phyloP scores from a whole-genome alignment of 1,139 yeast species.

The Saccharomyces hybrid region DNA sequence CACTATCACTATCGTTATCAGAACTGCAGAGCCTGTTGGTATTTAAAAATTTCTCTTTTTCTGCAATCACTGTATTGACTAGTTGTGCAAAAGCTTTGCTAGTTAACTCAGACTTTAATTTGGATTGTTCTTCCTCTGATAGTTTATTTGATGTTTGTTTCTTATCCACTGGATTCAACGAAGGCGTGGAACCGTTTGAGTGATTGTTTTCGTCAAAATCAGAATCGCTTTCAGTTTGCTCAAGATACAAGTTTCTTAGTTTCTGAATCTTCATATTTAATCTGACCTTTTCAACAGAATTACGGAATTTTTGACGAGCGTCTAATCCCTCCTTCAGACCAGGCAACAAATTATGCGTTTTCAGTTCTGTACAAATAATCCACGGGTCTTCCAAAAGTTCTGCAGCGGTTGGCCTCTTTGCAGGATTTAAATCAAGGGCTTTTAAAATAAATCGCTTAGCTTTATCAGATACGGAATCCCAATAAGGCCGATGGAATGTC shows the following conservation, averaged over 20 bases:
- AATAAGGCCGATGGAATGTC: slow-evolving; percentile 77
- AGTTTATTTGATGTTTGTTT: slow-evolving; percentile 13
- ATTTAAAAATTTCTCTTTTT: slow-evolving; percentile 49
- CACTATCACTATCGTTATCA: not conserved
- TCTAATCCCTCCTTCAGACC: slow-evolving; percentile 63
- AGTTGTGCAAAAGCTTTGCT: slow-evolving; percentile 59
- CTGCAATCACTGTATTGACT: slow-evolving; percentile 61
- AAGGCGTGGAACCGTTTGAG: slow-evolving; percentile 7
- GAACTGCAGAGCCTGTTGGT: not conserved
- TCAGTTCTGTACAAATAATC: slow-evolving; percentile 46
- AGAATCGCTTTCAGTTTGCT: slow-evolving; percentile 41
- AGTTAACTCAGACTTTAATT: slow-evolving; percentile 31
- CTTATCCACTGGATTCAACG: slow-evolving; percentile 11
- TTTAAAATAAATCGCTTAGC: slow-evolving; percentile 67
- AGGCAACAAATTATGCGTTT: slow-evolving; percentile 62
- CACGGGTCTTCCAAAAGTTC: slow-evolving; percentile 62
- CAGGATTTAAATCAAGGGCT: slow-evolving; percentile 60
- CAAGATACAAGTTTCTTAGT: slow-evolving; percentile 42
- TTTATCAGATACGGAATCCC: slow-evolving; percentile 68
- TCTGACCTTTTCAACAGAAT: slow-evolving; percentile 75
- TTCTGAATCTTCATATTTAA: slow-evolving; percentile 65
- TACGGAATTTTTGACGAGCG: slow-evolving; percentile 76
- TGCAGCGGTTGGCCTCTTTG: slow-evolving; percentile 55
- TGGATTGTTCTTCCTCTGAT: slow-evolving; percentile 11
- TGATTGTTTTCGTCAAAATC: slow-evolving; percentile 16